Evolutionary conservation across 768 basidiomycete genomes (phyloP), one percentile per base, ranked within the genome.

Genomic region (Leucosporidium scottii): DNA sequence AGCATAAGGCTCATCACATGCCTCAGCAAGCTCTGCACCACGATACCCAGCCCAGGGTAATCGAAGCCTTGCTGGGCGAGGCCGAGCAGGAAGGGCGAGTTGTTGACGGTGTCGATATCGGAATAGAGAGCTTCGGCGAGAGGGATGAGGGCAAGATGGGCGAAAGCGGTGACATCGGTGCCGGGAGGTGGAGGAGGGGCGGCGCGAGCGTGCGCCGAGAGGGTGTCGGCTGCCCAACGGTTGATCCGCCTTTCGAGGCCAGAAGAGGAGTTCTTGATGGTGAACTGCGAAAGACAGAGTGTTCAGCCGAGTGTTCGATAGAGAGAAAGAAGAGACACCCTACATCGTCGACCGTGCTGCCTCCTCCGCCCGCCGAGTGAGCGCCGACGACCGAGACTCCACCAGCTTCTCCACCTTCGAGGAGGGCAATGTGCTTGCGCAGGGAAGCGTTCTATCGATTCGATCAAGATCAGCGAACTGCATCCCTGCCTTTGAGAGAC

Each of bases 191-290:
- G 17, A 79, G 79, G 15, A 81, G 81, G 30, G 87, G 79, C 13
- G 83, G 80, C 0, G 79, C 80, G 18, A 85, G 86, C 9, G 85
- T 85, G 23, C 77, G 76, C 34, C 84, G 84, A 21, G 89, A 82
- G 74, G 86, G 67, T 80, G 59, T 90, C 88, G 58, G 88, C 87
- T 4, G 90, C 89, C 89, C 89, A 93, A 73, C 90, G 85, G 76
- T 93, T 93, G 76, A 93, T 85, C 57, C 85, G 81, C 59, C 88
- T 85, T 75, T 92, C 91, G 28, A 93, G 83, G 61, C 86, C 86
- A 8, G 89, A 87, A 4, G 90, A 90, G 13, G 87, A 82, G 71
- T 88, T 91, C 89, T 92, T 88, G 80, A 93, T 91, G 7, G 90
- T 90, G 78, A 91, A 91, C 77, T 93, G 90, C 75, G 25, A 28